phyloP scores from a whole-genome alignment of 495 filamentous ascomycete species.

The Aspergillus cristatus region DNA sequence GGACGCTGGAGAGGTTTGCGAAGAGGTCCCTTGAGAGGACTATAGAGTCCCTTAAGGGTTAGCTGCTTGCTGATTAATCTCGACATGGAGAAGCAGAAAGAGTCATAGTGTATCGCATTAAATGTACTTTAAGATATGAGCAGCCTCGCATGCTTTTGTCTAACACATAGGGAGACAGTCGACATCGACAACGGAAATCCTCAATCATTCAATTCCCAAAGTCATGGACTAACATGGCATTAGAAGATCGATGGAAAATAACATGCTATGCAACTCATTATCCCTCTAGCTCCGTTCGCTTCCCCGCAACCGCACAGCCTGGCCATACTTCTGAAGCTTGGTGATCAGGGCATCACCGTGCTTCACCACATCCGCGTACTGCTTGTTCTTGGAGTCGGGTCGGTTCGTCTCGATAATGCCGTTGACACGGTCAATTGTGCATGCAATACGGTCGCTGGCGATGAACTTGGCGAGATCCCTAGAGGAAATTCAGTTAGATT shows the following conservation, averaged over 20 bases:
- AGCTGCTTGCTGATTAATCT: too few species aligned
- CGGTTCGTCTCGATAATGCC: slow-evolving; percentile 97
- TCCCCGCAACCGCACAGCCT: slow-evolving; percentile 85
- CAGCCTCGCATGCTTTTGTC: too few species aligned
- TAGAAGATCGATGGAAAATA: not conserved
- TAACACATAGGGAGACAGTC: too few species aligned
- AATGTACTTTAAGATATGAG: too few species aligned
- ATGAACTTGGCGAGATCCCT: slow-evolving; percentile 97
- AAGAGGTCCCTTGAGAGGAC: too few species aligned
- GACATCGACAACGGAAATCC: not conserved
- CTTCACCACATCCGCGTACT: slow-evolving; percentile 94
- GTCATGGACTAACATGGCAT: slow-evolving; percentile 1
- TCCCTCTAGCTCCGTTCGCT: slow-evolving; percentile 65
- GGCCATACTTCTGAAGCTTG: slow-evolving; percentile 97
- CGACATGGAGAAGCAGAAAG: too few species aligned
- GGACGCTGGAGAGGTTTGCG: too few species aligned
- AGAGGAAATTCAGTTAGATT: slow-evolving; percentile 10
- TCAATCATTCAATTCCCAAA: slow-evolving; percentile 4
- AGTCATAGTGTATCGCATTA: too few species aligned
- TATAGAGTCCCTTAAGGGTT: too few species aligned
- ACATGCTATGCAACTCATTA: not conserved
- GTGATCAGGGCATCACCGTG: slow-evolving; percentile 96
- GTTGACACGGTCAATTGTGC: slow-evolving; percentile 95
- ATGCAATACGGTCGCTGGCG: slow-evolving; percentile 83
- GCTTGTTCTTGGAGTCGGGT: slow-evolving; percentile 97